phyloP scores from a whole-genome alignment of 345 rosid genomes.

The Rhodamnia rubescens region DNA sequence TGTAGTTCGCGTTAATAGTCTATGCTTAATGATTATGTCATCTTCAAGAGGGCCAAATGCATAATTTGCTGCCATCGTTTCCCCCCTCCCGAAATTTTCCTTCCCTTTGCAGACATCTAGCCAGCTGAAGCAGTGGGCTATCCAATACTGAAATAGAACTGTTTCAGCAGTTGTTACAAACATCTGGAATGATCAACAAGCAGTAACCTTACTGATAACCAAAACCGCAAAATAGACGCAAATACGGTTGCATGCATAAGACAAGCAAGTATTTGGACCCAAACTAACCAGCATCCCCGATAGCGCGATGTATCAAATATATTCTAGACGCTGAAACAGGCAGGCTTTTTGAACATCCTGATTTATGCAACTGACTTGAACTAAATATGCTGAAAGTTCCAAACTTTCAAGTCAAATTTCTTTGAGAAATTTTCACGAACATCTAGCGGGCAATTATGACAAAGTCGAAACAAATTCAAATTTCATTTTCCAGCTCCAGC shows the following conservation, averaged over 20 bases:
- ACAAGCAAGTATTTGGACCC: neutral
- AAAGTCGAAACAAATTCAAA: neutral
- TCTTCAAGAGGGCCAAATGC: constrained; percentile 81
- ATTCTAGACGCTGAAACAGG: neutral
- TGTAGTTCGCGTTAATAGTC: constrained; percentile 86
- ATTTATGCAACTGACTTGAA: neutral
- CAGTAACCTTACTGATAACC: neutral
- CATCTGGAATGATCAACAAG: neutral
- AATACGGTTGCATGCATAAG: neutral
- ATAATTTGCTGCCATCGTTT: constrained; percentile 47
- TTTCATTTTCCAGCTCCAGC: neutral
- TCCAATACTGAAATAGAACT: neutral
- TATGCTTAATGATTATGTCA: constrained; percentile 69
- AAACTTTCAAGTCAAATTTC: neutral
- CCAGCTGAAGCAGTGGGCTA: neutral
- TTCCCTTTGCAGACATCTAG: constrained; percentile 65
- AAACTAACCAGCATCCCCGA: neutral
- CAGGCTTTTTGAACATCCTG: neutral
- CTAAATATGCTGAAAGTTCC: neutral
- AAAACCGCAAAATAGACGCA: neutral
- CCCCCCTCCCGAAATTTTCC: constrained; percentile 65
- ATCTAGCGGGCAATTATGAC: neutral
- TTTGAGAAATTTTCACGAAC: neutral
- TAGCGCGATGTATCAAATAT: neutral
- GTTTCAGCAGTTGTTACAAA: neutral